Conservation (phyloP, 1,139 yeast genomes). For the Waltiozyma sp. region DNA sequence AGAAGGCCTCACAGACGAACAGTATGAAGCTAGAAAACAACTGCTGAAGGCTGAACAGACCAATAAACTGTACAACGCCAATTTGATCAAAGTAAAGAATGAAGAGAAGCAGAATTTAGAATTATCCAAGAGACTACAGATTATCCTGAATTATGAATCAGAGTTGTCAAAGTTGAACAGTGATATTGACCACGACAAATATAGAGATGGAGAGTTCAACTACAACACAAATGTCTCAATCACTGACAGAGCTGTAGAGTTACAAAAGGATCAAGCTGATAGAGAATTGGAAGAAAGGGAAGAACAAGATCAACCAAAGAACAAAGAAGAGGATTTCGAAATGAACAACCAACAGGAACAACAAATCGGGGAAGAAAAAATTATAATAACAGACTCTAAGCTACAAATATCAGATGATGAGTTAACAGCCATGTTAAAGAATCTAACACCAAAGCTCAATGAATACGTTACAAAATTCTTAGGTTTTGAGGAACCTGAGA, state of each 20-base stretch:
- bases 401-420: constrained; percentile 8
- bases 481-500: constrained; percentile 40
- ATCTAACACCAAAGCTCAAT: constrained; percentile 27
- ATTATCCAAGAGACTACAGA: constrained; percentile 13
- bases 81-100: constrained; percentile 16
- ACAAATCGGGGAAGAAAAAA: background rate
- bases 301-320: constrained; percentile 9
- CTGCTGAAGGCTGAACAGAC: constrained; percentile 17
- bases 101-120: constrained; percentile 15
- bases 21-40: constrained; percentile 17
- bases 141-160: constrained; percentile 15
- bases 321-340: constrained; percentile 9
- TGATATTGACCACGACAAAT: background rate
- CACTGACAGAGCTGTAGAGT: constrained; percentile 7
- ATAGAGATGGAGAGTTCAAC: background rate
- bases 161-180: constrained; percentile 10
- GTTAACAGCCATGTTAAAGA: constrained; percentile 6
- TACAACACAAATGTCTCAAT: background rate
- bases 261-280: constrained; percentile 14
- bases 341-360: background rate
- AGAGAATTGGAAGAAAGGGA: constrained; percentile 20
- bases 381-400: constrained; percentile 1
- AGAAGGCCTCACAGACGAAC: constrained; percentile 18
- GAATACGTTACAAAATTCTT: constrained; percentile 38
- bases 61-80: constrained; percentile 17